Evolutionary conservation across 352 stramenopile genomes (phyloP), one percentile per base, ranked within the genome.

Genomic region (Globisporangium emineosum): DNA sequence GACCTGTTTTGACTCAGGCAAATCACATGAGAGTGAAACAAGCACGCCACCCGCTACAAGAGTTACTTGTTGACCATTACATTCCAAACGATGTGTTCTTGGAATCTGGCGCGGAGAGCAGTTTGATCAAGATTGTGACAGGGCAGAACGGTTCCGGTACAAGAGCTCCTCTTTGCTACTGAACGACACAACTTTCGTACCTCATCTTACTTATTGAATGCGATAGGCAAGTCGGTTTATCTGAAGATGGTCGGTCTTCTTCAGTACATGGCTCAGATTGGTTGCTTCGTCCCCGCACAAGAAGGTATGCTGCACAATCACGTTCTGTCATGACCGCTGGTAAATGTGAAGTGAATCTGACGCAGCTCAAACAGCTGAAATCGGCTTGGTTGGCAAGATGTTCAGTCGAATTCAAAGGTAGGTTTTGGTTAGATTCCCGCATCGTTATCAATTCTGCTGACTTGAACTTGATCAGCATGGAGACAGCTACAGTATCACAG

Each of bases 241-340:
- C 62, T 96, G 62, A 94, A 93, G 63, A 92, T 89, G 81, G 76
- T 94, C 9, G 88, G 88, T 1, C 64, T 96, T 8, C 54, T 96
- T 10, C 86, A 94, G 59, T 91, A 92, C 63, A 90, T 96, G 81
- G 65, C 83, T 37, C 88, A 96, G 66, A 88, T 96, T 30, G 88
- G 88, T 19, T 89, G 73, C 17, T 96, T 93, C 57, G 78, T 94
- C 43, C 83, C 88, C 17, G 86, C 84, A 6, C 67, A 88, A 56
- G 67, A 84, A 86, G 85, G 87, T 57, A 84, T 82, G 82, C 80
- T 52, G n/a, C n/a, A 15, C 33, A 19, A n/a, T n/a, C 29, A 2
- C 51, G 23, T 29, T 37, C 30, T 13, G 17, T 12, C 7, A 42
- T 17, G 21, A 17, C n/a, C 21, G 25, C 9, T 42, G 51, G 25